phyloP scores from a whole-genome alignment of 2,329 filamentous ascomycete species.

The Penicillium sumatraense region DNA sequence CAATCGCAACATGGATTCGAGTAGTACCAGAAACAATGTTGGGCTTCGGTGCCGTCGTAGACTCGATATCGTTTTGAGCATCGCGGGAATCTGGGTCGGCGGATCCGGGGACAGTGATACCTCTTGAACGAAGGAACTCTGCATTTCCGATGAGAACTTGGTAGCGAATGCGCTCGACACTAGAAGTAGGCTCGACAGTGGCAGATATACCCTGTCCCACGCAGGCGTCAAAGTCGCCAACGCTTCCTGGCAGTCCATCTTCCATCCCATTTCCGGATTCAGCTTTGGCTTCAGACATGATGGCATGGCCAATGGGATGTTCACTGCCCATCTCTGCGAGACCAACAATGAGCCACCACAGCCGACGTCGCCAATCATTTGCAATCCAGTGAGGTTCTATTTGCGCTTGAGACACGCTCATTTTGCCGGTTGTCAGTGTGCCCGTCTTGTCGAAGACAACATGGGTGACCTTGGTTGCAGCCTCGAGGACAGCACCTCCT shows the following conservation, averaged over 20 bases:
- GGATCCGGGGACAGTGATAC: constrained; percentile 57
- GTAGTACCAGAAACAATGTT: constrained; percentile 70
- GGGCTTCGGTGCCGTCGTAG: constrained; percentile 36
- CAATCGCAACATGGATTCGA: constrained; percentile 88
- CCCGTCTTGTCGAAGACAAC: constrained; percentile 96
- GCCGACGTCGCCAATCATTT: constrained; percentile 68
- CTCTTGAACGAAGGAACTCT: constrained; percentile 72
- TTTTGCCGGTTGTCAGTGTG: constrained; percentile 91
- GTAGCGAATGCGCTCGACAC: constrained; percentile 72
- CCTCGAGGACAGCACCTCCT: constrained; percentile 89
- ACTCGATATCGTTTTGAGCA: constrained; percentile 23
- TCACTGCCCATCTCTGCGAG: constrained; percentile 96
- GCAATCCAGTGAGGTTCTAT: constrained; percentile 72
- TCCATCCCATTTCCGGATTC: constrained; percentile 75
- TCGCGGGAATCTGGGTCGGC: constrained; percentile 41
- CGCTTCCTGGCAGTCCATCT: constrained; percentile 76
- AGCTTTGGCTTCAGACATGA: constrained; percentile 74
- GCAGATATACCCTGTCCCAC: constrained; percentile 88
- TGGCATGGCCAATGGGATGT: constrained; percentile 91
- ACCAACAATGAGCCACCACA: constrained; percentile 96
- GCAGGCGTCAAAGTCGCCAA: constrained; percentile 80
- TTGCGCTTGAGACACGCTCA: constrained; percentile 80
- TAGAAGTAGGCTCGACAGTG: constrained; percentile 74
- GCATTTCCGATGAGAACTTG: constrained; percentile 83
- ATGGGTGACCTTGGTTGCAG: constrained; percentile 84